phyloP scores from a whole-genome alignment of 306 rosid species.

The Lathyrus tuberosus region DNA sequence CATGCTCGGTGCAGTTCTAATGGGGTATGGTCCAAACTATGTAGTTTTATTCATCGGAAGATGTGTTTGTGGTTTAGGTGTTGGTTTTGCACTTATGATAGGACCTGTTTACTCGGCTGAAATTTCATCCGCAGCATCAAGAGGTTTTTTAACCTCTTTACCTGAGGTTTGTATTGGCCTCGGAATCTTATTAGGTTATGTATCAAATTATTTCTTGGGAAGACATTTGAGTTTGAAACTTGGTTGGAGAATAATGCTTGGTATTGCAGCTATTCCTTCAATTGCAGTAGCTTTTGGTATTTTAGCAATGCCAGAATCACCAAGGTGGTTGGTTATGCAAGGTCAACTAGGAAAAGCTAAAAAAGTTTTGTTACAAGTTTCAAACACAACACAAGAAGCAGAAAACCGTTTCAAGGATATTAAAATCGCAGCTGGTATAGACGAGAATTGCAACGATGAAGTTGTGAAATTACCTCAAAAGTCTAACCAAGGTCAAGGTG shows the following conservation, averaged over 20 bases:
- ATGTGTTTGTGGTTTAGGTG: conserved; percentile 75
- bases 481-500: conserved; percentile 43
- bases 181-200: conserved; percentile 72
- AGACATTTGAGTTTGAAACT: conserved; percentile 47
- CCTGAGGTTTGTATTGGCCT: conserved; percentile 76
- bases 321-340: conserved; percentile 42
- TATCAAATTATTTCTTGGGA: conserved; percentile 61
- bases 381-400: conserved; percentile 58
- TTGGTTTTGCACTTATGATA: conserved; percentile 78
- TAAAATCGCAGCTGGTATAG: conserved; percentile 59
- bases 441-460: conserved; percentile 41
- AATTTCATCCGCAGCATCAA: conserved; percentile 59
- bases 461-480: neutral
- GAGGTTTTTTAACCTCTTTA: conserved; percentile 70
- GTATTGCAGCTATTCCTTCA: conserved; percentile 73
- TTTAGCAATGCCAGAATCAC: conserved; percentile 80
- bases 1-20: conserved; percentile 64
- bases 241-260: conserved; percentile 90
- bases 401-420: conserved; percentile 58
- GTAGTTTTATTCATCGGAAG: conserved; percentile 59
- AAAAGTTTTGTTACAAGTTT: conserved; percentile 45
- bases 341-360: conserved; percentile 57
- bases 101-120: conserved; percentile 91
- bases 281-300: conserved; percentile 51
- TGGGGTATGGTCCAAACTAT: conserved; percentile 83